These are phyloP conservation scores for Sphaerobolus stellatus DNA, from an alignment of 1,284 basidiomycete genomes.

Conservation along the genomic window DNA sequence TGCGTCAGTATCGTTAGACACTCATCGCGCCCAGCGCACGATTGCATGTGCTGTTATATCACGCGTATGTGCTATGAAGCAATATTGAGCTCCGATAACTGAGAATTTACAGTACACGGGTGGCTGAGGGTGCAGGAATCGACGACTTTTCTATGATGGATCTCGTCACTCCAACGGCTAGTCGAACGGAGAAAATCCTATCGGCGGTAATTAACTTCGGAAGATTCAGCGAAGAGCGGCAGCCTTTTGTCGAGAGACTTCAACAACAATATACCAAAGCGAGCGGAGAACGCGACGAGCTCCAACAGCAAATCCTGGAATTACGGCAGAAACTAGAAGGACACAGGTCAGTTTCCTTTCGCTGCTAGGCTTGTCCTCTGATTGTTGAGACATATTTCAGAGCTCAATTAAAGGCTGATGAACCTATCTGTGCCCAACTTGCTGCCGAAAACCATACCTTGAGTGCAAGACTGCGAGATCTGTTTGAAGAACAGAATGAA, in stretches of 20 bases:
- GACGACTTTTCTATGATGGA: slow-evolving; percentile 77
- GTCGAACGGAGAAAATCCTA: slow-evolving; percentile 70
- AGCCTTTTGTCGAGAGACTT: slow-evolving; percentile 58
- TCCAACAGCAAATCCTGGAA: slow-evolving; percentile 51
- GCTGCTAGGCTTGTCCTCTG: neutral
- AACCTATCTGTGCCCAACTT: slow-evolving; percentile 33
- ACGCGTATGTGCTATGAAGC: slow-evolving; percentile 47
- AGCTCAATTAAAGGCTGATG: slow-evolving; percentile 63
- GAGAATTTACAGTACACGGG: slow-evolving; percentile 48
- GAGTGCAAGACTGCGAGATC: slow-evolving; percentile 17
- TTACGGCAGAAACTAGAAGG: slow-evolving; percentile 54
- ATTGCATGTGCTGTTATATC: slow-evolving; percentile 63
- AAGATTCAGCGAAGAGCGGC: slow-evolving; percentile 80
- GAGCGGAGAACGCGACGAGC: slow-evolving; percentile 53
- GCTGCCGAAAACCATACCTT: slow-evolving; percentile 31
- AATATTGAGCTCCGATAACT: slow-evolving; percentile 7
- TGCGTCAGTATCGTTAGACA: slow-evolving; percentile 45
- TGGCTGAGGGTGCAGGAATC: slow-evolving; percentile 73
- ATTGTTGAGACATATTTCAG: slow-evolving; percentile 35
- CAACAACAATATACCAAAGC: slow-evolving; percentile 57
- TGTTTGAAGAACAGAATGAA: slow-evolving; percentile 28
- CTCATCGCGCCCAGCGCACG: slow-evolving; percentile 57
- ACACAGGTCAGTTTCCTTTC: slow-evolving; percentile 56
- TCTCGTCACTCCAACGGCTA: slow-evolving; percentile 66
- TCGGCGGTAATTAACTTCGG: slow-evolving; percentile 92